Conservation (phyloP, 1,284 basidiomycete genomes). For the Pisolithus thermaeus region DNA sequence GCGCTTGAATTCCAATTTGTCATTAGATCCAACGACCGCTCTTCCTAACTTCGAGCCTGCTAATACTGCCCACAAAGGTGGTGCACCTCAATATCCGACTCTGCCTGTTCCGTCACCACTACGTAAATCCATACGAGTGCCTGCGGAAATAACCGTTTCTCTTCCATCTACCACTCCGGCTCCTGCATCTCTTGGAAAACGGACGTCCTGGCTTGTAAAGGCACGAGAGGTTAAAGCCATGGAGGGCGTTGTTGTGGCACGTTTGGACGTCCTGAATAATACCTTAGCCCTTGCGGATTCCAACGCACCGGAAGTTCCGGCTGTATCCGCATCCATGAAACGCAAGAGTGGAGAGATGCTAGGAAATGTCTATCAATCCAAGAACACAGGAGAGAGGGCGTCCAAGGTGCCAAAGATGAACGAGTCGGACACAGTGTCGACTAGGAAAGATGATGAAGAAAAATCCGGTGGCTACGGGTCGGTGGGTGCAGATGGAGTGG, state of each 20-base stretch:
- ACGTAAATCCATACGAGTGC: constrained; percentile 55
- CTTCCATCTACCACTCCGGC: constrained; percentile 35
- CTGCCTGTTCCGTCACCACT: constrained; percentile 63
- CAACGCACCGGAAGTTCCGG: constrained; percentile 8
- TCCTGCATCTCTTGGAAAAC: constrained; percentile 47
- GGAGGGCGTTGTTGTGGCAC: constrained; percentile 43
- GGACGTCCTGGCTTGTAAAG: constrained; percentile 74
- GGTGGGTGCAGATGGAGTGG: constrained; percentile 10
- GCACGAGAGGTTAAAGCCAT: constrained; percentile 69
- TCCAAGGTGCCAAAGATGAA: constrained; percentile 45
- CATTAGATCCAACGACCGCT: constrained; percentile 16
- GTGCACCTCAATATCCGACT: constrained; percentile 41
- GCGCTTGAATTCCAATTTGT: constrained; percentile 9
- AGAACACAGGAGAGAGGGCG: constrained; percentile 33
- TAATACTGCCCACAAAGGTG: constrained; percentile 29
- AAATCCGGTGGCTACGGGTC: neutral
- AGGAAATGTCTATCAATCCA: constrained; percentile 14
- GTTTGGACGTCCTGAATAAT: constrained; percentile 25
- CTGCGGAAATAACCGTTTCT: constrained; percentile 38
- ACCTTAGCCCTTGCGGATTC: constrained; percentile 6
- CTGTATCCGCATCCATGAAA: constrained; percentile 36
- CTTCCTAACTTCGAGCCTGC: constrained; percentile 26
- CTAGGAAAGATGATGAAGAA: constrained; percentile 16
- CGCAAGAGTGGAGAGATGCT: constrained; percentile 63
- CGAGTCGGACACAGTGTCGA: constrained; percentile 31